These are phyloP conservation scores for Colletotrichum sp. DNA, from an alignment of 2,329 filamentous ascomycete genomes.

Conservation along the genomic window DNA sequence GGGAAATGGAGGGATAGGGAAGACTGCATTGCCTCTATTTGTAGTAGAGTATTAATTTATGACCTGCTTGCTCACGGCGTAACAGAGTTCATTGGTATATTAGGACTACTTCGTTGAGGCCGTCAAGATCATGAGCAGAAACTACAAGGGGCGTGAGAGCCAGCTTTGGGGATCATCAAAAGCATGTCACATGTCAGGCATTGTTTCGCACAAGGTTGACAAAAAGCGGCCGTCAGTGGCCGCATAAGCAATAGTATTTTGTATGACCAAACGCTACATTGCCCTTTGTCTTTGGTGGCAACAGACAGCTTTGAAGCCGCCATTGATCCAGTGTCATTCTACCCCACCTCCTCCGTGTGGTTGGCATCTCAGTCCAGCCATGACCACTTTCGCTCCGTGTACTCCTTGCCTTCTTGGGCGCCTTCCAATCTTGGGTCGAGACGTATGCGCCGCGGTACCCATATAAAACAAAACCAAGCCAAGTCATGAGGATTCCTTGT, in stretches of 20 bases:
- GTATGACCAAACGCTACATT: background rate
- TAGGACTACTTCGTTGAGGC: background rate
- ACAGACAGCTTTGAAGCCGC: background rate
- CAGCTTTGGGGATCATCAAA: background rate
- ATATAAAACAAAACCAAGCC: conserved; percentile 10
- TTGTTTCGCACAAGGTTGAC: background rate
- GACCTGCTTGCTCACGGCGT: background rate
- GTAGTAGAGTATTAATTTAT: background rate
- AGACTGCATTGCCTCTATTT: background rate
- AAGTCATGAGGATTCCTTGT: conserved; percentile 10
- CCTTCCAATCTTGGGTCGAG: background rate
- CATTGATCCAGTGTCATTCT: background rate
- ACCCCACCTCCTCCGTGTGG: background rate
- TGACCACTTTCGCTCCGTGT: background rate
- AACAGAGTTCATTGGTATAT: background rate
- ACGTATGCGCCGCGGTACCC: background rate
- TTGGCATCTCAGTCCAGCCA: background rate
- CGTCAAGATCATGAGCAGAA: background rate
- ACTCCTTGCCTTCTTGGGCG: background rate
- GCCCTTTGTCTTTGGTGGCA: background rate
- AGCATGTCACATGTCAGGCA: background rate
- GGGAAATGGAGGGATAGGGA: background rate
- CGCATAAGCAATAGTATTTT: background rate
- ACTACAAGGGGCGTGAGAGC: background rate
- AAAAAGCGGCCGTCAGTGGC: background rate